Evolutionary conservation across 768 basidiomycete species (phyloP).

Genomic region (Psilocybe subaeruginosa): DNA sequence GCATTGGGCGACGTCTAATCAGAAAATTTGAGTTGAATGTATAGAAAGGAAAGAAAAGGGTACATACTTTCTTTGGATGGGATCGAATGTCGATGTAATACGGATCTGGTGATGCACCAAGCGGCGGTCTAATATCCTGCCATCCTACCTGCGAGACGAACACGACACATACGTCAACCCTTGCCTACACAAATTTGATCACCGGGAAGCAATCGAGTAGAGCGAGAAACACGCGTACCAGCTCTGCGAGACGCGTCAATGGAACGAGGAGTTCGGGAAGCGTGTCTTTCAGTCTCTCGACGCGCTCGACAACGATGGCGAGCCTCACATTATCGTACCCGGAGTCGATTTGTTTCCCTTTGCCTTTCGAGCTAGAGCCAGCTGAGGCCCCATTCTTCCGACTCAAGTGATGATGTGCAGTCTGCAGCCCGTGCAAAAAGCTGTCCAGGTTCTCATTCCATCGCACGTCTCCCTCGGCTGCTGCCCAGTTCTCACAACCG

Average conservation of each 20-base stretch:
- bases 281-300: conserved; percentile 63
- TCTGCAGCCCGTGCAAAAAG: conserved; percentile 69
- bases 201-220: neutral
- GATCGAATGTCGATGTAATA: conserved; percentile 63
- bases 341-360: conserved; percentile 32
- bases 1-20: conserved; percentile 31
- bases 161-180: conserved; percentile 59
- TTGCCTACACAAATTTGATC: conserved; percentile 43
- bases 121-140: conserved; percentile 71
- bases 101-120: conserved; percentile 75
- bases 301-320: conserved; percentile 67
- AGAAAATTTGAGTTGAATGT: conserved; percentile 20
- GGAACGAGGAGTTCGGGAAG: conserved; percentile 73
- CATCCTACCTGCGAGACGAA: conserved; percentile 69
- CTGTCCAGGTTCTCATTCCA: conserved; percentile 71
- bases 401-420: conserved; percentile 33
- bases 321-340: conserved; percentile 40
- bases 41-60: neutral
- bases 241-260: conserved; percentile 68
- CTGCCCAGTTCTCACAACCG: conserved; percentile 63
- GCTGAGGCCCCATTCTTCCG: conserved; percentile 8
- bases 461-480: conserved; percentile 37
- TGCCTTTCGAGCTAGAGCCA: conserved; percentile 16
- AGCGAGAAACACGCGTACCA: conserved; percentile 46
- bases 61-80: conserved; percentile 59